Percentiles rank a stretch among this genome's conserved stretches.
phyloP scores from a whole-genome alignment of 2,329 filamentous ascomycete species.

The Colletotrichum sp. region DNA sequence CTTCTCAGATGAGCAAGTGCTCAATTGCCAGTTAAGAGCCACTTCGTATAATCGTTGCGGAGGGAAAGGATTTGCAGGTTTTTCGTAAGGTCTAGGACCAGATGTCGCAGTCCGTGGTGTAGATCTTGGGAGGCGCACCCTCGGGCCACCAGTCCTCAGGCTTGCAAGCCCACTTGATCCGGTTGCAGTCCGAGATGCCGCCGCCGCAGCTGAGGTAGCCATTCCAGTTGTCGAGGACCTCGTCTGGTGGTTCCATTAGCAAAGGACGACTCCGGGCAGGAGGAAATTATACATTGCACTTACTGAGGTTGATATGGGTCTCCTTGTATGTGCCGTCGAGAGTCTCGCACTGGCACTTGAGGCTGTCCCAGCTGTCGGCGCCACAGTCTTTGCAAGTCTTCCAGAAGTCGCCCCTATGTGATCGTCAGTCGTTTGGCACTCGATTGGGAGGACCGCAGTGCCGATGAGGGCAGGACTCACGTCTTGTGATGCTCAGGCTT shows the following conservation, averaged over 20 bases:
- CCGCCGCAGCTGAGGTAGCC: slow-evolving; percentile 7
- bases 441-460: neutral
- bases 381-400: slow-evolving; percentile 7
- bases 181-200: slow-evolving; percentile 1
- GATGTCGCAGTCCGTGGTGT: neutral
- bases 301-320: slow-evolving; percentile 3
- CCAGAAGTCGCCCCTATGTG: neutral
- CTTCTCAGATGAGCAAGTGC: neutral
- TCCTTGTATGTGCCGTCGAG: neutral
- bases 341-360: slow-evolving; percentile 2
- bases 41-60: neutral
- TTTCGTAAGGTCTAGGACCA: neutral
- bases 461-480: neutral
- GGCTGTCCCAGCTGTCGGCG: neutral
- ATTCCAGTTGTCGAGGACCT: slow-evolving; percentile 8
- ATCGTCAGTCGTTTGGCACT: neutral
- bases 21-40: neutral
- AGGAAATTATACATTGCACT: neutral
- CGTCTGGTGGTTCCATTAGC: neutral
- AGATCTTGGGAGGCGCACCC: neutral
- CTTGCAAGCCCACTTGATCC: neutral
- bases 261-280: accelerated
- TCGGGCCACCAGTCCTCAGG: slow-evolving; percentile 5
- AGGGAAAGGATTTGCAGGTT: neutral
- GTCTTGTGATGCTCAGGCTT: neutral